These are phyloP conservation scores for Suillus weaverae DNA, from an alignment of 768 basidiomycete species.

Conservation along the genomic window DNA sequence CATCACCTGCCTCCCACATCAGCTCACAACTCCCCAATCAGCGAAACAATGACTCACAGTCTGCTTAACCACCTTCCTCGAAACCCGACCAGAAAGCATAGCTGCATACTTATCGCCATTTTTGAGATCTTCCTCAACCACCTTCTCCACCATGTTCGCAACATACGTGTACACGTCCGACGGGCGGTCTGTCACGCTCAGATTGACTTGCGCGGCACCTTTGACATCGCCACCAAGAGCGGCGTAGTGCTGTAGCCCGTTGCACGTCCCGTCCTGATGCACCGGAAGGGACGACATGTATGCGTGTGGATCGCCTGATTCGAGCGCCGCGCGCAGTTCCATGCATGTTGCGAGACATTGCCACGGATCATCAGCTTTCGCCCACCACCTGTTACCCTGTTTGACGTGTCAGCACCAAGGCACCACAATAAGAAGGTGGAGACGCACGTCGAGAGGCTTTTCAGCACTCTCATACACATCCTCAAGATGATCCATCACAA, in stretches of 20 bases:
- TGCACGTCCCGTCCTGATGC: slow-evolving; percentile 98
- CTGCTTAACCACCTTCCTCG: slow-evolving; percentile 96
- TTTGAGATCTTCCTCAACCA: slow-evolving; percentile 56
- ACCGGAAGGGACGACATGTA: slow-evolving; percentile 78
- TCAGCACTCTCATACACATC: slow-evolving; percentile 82
- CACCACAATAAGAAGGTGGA: slow-evolving; percentile 2
- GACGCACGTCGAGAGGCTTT: slow-evolving; percentile 69
- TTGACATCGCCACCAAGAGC: slow-evolving; percentile 90
- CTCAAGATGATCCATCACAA: slow-evolving; percentile 68
- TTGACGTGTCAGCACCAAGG: slow-evolving; percentile 7
- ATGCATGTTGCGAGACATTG: slow-evolving; percentile 93
- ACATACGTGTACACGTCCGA: slow-evolving; percentile 96
- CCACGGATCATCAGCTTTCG: slow-evolving; percentile 92
- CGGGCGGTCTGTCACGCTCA: slow-evolving; percentile 79
- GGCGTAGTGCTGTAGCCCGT: slow-evolving; percentile 97
- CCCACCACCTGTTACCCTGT: slow-evolving; percentile 86
- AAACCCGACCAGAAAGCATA: slow-evolving; percentile 72
- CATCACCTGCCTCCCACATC: slow-evolving; percentile 67
- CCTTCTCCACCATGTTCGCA: slow-evolving; percentile 77
- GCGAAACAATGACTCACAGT: slow-evolving; percentile 54
- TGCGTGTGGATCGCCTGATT: slow-evolving; percentile 58
- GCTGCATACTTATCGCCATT: slow-evolving; percentile 54
- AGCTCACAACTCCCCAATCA: not conserved
- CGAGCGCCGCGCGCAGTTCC: slow-evolving; percentile 81
- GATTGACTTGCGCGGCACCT: slow-evolving; percentile 92